Conservation (phyloP, 352 stramenopile genomes). For the Phytophthora palmivora region DNA sequence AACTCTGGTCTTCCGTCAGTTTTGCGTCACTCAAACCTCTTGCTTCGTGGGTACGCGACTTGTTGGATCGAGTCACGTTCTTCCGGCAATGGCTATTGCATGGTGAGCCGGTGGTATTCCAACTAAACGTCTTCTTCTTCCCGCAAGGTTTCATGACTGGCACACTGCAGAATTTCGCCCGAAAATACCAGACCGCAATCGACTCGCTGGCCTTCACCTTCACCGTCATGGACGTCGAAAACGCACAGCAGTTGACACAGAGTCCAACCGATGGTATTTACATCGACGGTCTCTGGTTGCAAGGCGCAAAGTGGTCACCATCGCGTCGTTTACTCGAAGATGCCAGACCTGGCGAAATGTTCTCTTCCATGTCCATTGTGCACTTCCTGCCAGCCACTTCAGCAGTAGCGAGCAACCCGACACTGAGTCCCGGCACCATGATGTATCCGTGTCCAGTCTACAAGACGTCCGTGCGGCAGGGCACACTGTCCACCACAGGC, state of each 20-base stretch:
- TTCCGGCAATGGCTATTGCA: slow-evolving; percentile 91
- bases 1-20: slow-evolving; percentile 88
- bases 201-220: slow-evolving; percentile 95
- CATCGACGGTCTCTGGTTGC: slow-evolving; percentile 90
- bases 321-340: slow-evolving; percentile 77
- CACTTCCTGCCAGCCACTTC: slow-evolving; percentile 89
- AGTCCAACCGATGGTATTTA: slow-evolving; percentile 93
- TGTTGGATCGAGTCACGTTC: slow-evolving; percentile 91
- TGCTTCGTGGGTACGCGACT: slow-evolving; percentile 92
- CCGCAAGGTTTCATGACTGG: slow-evolving; percentile 97
- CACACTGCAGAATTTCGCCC: slow-evolving; percentile 94
- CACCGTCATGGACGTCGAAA: slow-evolving; percentile 74
- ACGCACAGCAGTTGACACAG: slow-evolving; percentile 52
- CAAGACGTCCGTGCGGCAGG: slow-evolving; percentile 94
- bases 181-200: slow-evolving; percentile 95
- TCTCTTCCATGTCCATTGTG: slow-evolving; percentile 88
- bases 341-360: slow-evolving; percentile 93
- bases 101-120: slow-evolving; percentile 93
- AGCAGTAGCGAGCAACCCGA: slow-evolving; percentile 42
- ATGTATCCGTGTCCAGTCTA: slow-evolving; percentile 95
- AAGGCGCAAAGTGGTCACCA: slow-evolving; percentile 90
- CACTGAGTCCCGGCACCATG: slow-evolving; percentile 6
- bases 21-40: slow-evolving; percentile 95
- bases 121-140: slow-evolving; percentile 96
- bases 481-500: slow-evolving; percentile 92